phyloP scores from a whole-genome alignment of 148 eudicot genomes.

The Persicaria tinctoria region DNA sequence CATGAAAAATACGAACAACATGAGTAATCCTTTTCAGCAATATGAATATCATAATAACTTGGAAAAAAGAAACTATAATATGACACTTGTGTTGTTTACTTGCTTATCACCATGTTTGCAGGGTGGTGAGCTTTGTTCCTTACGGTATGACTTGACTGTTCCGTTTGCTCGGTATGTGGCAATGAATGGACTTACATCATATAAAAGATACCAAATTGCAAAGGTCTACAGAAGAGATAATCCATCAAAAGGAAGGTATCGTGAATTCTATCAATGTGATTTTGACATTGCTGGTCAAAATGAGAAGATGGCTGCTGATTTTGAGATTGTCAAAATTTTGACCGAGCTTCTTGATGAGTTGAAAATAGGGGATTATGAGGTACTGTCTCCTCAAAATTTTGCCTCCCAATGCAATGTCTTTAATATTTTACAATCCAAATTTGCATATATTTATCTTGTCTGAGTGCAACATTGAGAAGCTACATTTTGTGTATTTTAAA shows the following conservation, averaged over 20 bases:
- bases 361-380: constrained; percentile 92
- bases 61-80: not conserved
- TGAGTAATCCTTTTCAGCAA: not conserved
- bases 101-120: constrained; percentile 20
- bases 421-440: not conserved
- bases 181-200: constrained; percentile 79
- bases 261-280: constrained; percentile 99
- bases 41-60: not conserved
- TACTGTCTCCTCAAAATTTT: constrained; percentile 18
- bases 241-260: constrained; percentile 91
- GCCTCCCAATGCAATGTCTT: not conserved
- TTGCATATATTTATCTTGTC: not conserved
- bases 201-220: constrained; percentile 90
- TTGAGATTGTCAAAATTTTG: constrained; percentile 81
- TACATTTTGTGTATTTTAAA: not conserved
- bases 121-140: constrained; percentile 96
- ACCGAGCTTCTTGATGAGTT: constrained; percentile 88
- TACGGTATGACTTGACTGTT: constrained; percentile 91
- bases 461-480: not conserved
- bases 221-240: constrained; percentile 95
- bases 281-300: constrained; percentile 90
- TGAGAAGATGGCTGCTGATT: constrained; percentile 85
- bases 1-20: not conserved
- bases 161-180: constrained; percentile 92
- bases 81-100: not conserved